phyloP scores from a whole-genome alignment of 2,329 filamentous ascomycete species.

The Aurifilum marmelostoma region DNA sequence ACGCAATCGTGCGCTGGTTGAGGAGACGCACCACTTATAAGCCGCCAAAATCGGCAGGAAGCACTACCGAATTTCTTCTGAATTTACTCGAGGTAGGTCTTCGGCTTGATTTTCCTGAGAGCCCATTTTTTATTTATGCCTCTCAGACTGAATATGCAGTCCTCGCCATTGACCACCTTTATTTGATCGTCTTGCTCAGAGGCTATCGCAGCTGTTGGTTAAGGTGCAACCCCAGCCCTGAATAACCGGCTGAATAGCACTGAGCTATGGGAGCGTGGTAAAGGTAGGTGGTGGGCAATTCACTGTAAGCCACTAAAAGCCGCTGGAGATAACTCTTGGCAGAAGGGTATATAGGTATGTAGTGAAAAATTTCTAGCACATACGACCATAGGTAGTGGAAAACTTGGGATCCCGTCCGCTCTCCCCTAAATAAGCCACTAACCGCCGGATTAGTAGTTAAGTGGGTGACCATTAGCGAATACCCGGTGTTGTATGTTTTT shows the following conservation, averaged over 20 bases:
- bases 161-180: neutral
- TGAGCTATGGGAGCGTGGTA: no score
- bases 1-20: slow-evolving; percentile 4
- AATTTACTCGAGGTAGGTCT: no score
- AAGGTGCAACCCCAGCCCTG: no score
- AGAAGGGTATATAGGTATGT: neutral
- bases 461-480: slow-evolving; percentile 32
- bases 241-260: no score
- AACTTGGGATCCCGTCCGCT: slow-evolving; percentile 4
- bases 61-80: neutral
- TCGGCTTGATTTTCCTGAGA: no score
- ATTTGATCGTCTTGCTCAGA: neutral
- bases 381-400: slow-evolving; percentile 4
- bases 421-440: slow-evolving; percentile 8
- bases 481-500: slow-evolving; percentile 7
- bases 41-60: neutral
- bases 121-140: no score
- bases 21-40: neutral
- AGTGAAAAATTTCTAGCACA: neutral
- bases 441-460: slow-evolving; percentile 11
- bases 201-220: no score
- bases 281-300: neutral
- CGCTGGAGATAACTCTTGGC: no score
- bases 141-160: no score
- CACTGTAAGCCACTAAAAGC: no score